Evolutionary conservation across 768 basidiomycete species (phyloP).

Genomic region (Roridomyces roridus): DNA sequence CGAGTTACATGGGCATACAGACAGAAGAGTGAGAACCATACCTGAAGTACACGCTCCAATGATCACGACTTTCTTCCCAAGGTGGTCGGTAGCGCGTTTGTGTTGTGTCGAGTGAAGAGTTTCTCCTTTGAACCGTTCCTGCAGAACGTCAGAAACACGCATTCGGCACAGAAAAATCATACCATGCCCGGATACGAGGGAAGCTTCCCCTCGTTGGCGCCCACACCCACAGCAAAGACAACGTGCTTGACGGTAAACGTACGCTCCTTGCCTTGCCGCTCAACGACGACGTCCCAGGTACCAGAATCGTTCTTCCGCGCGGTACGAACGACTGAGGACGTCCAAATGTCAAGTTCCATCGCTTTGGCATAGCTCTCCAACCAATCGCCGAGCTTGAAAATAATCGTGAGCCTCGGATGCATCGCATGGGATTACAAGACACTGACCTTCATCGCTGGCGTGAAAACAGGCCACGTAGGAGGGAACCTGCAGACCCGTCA

Average conservation of each 20-base stretch:
- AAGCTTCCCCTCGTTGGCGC: conserved; percentile 48
- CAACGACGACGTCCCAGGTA: conserved; percentile 48
- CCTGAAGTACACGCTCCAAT: conserved; percentile 73
- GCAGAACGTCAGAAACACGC: not conserved
- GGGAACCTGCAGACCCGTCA: conserved; percentile 42
- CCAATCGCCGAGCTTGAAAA: conserved; percentile 60
- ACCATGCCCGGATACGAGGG: conserved; percentile 57
- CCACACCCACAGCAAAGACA: conserved; percentile 60
- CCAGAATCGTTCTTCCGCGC: conserved; percentile 36
- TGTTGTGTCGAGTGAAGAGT: conserved; percentile 58
- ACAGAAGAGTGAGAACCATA: too few relatives aligned
- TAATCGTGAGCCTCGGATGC: too few relatives aligned
- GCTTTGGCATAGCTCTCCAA: conserved; percentile 57
- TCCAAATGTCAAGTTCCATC: conserved; percentile 64
- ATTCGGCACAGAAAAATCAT: not conserved
- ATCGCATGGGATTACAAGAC: not conserved
- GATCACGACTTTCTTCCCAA: conserved; percentile 66
- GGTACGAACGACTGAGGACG: conserved; percentile 41
- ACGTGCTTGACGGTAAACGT: conserved; percentile 53
- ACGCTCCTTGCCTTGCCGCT: conserved; percentile 37
- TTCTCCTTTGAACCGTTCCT: conserved; percentile 57
- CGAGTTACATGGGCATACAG: too few relatives aligned
- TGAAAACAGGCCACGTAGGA: conserved; percentile 49
- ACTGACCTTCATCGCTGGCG: conserved; percentile 49
- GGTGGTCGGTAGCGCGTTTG: conserved; percentile 49